Evolutionary conservation across 345 rosid genomes (phyloP).

Genomic region (Eucalyptus regnans): DNA sequence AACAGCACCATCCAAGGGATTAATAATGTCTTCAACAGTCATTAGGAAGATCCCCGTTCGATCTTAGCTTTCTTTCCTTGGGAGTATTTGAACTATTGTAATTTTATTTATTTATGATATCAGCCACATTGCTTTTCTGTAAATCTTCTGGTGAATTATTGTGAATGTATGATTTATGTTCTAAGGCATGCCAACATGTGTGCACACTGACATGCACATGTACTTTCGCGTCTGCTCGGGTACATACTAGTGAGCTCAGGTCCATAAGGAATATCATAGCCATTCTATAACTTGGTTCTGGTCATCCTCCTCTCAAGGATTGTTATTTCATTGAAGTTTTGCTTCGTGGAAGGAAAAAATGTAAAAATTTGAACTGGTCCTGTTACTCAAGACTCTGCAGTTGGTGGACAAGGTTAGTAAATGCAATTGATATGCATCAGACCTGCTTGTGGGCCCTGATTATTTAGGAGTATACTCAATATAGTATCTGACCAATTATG

Average conservation of each 20-base stretch:
- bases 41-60: background rate
- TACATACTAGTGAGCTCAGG: background rate
- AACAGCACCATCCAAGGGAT: background rate
- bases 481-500: too few species aligned
- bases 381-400: background rate
- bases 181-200: background rate
- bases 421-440: background rate
- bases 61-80: background rate
- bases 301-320: background rate
- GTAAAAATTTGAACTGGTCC: background rate
- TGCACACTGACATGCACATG: background rate
- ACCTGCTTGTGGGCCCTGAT: too few species aligned
- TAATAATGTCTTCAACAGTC: background rate
- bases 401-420: background rate
- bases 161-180: background rate
- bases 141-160: background rate
- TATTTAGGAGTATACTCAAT: too few species aligned
- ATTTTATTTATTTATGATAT: background rate
- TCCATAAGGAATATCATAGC: background rate
- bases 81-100: background rate
- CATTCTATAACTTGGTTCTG: background rate
- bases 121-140: background rate
- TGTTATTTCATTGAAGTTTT: background rate
- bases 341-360: background rate
- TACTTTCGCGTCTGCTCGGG: background rate